These are phyloP conservation scores for Aristolochia contorta DNA, from an alignment of 164 flowering plant species.

Conservation along the genomic window DNA sequence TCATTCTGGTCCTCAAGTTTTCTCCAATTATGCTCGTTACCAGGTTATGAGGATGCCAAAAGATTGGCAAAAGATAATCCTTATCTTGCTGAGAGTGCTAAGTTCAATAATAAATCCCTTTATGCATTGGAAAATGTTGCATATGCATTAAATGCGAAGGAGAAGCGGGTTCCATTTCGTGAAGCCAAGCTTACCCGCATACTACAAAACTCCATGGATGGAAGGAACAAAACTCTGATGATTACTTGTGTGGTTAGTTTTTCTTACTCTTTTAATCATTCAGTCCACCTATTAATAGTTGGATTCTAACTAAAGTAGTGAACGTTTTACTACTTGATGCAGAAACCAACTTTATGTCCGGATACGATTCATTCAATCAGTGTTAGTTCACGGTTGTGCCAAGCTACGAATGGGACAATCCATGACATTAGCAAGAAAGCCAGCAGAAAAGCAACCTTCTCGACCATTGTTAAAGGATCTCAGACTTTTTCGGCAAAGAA, in stretches of 20 bases:
- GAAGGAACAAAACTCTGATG: constrained; percentile 32
- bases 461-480: constrained; percentile 13
- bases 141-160: constrained; percentile 43
- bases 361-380: constrained; percentile 43
- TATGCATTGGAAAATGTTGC: constrained; percentile 52
- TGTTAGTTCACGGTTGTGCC: constrained; percentile 44
- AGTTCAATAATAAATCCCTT: constrained; percentile 29
- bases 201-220: constrained; percentile 60
- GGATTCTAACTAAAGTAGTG: not conserved
- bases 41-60: constrained; percentile 62
- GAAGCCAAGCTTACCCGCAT: constrained; percentile 65
- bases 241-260: constrained; percentile 54
- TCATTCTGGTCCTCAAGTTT: not conserved
- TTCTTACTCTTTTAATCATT: not conserved
- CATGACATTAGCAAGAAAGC: constrained; percentile 22
- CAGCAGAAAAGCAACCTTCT: constrained; percentile 12
- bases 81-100: constrained; percentile 30
- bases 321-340: constrained; percentile 1
- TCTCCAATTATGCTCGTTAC: not conserved
- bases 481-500: constrained; percentile 22
- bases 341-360: constrained; percentile 54
- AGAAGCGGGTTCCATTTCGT: constrained; percentile 51
- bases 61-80: constrained; percentile 25
- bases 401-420: constrained; percentile 14
- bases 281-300: not conserved